Percentiles rank a stretch among this genome's conserved stretches.
Evolutionary conservation across 371 early-diverging fungal species (phyloP).

Genomic region (Mortierella sp.): DNA sequence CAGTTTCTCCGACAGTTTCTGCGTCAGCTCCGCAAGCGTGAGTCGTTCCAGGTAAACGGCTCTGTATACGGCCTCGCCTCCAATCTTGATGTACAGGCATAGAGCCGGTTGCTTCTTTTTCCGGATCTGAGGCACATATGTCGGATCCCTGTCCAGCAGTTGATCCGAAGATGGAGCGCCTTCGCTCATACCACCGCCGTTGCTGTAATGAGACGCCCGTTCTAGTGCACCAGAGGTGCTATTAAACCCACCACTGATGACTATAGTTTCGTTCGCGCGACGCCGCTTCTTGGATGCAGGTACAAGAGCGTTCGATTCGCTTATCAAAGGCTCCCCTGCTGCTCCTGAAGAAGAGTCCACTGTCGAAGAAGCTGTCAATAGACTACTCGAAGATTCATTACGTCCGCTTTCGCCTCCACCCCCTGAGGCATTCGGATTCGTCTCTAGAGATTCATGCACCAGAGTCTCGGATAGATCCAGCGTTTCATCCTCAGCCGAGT

Average conservation of each 20-base stretch:
- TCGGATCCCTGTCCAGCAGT: constrained; percentile 53
- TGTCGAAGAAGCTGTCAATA: background rate
- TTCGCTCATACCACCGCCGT: background rate
- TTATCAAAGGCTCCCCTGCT: background rate
- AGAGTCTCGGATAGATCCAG: constrained; percentile 38
- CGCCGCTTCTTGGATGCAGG: constrained; percentile 31
- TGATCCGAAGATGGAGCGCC: constrained; percentile 12
- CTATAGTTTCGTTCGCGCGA: constrained; percentile 6
- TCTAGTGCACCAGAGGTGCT: background rate
- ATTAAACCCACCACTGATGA: background rate
- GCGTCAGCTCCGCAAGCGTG: constrained; percentile 54
- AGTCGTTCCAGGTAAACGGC: constrained; percentile 63
- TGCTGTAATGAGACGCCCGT: background rate
- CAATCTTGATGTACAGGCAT: constrained; percentile 59
- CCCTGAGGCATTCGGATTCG: background rate
- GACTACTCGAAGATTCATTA: background rate
- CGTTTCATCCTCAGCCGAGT: constrained; percentile 36
- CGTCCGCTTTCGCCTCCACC: background rate
- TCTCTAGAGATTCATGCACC: constrained; percentile 17
- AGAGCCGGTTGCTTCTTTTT: constrained; percentile 53
- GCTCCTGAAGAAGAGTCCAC: background rate
- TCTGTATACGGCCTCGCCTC: constrained; percentile 55
- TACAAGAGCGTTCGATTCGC: constrained; percentile 15
- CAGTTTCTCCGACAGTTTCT: constrained; percentile 60
- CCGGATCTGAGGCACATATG: constrained; percentile 53